Percentiles rank a stretch among this genome's conserved stretches.
phyloP scores from a whole-genome alignment of 2,329 filamentous ascomycete genomes.

The Pestalotiopsis sp. region DNA sequence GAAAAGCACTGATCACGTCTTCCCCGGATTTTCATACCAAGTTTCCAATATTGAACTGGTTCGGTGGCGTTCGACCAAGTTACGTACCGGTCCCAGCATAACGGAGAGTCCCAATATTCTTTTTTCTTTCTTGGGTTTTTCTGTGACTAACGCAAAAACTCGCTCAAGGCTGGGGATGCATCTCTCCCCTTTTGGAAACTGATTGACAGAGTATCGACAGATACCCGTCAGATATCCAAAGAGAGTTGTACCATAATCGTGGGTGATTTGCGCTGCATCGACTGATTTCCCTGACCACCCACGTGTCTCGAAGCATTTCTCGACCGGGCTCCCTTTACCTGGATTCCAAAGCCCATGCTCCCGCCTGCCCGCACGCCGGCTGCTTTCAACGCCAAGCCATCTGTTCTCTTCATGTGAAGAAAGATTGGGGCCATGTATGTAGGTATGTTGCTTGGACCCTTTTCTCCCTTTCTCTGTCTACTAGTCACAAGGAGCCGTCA shows the following conservation, averaged over 20 bases:
- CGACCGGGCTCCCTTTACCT: neutral
- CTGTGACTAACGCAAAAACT: neutral
- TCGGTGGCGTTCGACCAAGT: neutral
- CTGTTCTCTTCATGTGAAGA: neutral
- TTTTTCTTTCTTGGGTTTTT: neutral
- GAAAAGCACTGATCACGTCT: neutral
- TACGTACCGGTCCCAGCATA: neutral
- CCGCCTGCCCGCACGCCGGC: neutral
- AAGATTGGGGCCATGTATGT: neutral
- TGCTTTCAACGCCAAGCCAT: neutral
- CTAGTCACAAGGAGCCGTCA: neutral
- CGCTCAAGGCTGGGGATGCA: neutral
- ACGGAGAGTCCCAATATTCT: neutral
- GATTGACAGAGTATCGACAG: neutral
- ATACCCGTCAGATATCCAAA: neutral
- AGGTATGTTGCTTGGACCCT: neutral
- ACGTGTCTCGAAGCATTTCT: neutral
- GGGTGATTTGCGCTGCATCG: neutral
- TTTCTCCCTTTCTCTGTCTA: no score
- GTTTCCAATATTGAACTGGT: slow-evolving; percentile 8
- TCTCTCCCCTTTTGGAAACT: neutral
- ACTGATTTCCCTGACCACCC: neutral
- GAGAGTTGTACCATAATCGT: neutral
- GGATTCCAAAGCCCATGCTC: neutral
- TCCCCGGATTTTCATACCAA: slow-evolving; percentile 8